A percentile compares a stretch with the other conserved stretches of the same genome.
These are phyloP conservation scores for Angomonas deanei DNA, from an alignment of 208 protist genomes.

Conservation along the genomic window DNA sequence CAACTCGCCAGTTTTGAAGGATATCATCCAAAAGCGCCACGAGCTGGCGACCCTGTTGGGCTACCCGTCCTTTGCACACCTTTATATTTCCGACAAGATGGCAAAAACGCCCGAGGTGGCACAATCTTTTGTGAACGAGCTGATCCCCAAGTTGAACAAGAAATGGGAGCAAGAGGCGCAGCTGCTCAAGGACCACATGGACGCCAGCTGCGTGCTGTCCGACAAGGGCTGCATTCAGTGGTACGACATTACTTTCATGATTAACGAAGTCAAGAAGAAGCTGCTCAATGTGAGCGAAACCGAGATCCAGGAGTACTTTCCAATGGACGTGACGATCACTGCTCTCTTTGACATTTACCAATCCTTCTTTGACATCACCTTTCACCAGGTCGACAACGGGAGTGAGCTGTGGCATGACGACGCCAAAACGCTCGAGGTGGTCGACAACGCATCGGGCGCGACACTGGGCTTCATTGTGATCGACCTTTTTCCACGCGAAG, in stretches of 20 bases:
- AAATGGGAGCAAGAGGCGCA: slow-evolving; percentile 66
- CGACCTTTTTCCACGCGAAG: slow-evolving; percentile 83
- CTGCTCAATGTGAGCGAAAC: slow-evolving; percentile 78
- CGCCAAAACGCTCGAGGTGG: slow-evolving; percentile 62
- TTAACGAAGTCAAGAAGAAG: slow-evolving; percentile 75
- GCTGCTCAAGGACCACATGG: slow-evolving; percentile 59
- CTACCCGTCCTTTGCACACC: slow-evolving; percentile 67
- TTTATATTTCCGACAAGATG: slow-evolving; percentile 78
- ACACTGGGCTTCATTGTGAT: slow-evolving; percentile 77
- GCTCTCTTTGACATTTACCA: slow-evolving; percentile 81
- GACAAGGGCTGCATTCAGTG: slow-evolving; percentile 44
- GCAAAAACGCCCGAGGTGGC: slow-evolving; percentile 62
- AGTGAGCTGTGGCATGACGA: slow-evolving; percentile 64
- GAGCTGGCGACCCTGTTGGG: slow-evolving; percentile 50
- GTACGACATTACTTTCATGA: slow-evolving; percentile 83
- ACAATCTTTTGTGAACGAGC: slow-evolving; percentile 49
- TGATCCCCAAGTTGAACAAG: slow-evolving; percentile 66
- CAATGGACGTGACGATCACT: slow-evolving; percentile 68
- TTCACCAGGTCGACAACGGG: slow-evolving; percentile 64
- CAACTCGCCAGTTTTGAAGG: slow-evolving; percentile 50
- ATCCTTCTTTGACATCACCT: slow-evolving; percentile 75
- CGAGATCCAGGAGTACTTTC: slow-evolving; percentile 84
- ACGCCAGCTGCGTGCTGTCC: slow-evolving; percentile 64
- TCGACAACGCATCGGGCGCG: slow-evolving; percentile 46
- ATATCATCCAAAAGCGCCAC: slow-evolving; percentile 68